phyloP scores from a whole-genome alignment of 371 early-diverging fungal species.

The Rhizopus delemar region DNA sequence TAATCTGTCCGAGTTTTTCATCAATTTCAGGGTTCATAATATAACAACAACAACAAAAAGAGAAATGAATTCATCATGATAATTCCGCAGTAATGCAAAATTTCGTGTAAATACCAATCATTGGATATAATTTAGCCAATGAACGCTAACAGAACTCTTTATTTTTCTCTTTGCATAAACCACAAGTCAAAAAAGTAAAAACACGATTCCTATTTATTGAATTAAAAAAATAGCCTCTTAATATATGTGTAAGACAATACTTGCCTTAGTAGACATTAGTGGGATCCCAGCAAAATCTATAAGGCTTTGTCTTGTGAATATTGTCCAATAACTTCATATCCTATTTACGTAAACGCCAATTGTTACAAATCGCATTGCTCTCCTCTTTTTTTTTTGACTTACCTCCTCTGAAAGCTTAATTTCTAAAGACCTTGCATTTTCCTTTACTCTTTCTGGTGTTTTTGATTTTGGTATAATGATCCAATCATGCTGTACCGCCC shows the following conservation, averaged over 20 bases:
- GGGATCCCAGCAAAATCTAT: constrained; percentile 80
- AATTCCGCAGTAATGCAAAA: constrained; percentile 16
- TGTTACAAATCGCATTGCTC: neutral
- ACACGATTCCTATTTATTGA: too few relatives aligned
- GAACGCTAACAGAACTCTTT: too few relatives aligned
- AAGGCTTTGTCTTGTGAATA: constrained; percentile 32
- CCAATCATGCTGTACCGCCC: constrained; percentile 72
- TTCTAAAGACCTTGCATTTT: constrained; percentile 54
- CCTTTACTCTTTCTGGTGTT: constrained; percentile 45
- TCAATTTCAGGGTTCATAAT: constrained; percentile 32
- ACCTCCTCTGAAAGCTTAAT: constrained; percentile 51
- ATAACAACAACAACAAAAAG: constrained; percentile 2
- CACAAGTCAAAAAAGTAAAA: too few relatives aligned
- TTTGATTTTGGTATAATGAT: constrained; percentile 73
- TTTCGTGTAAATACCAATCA: too few relatives aligned
- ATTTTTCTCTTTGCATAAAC: too few relatives aligned
- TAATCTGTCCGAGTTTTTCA: constrained; percentile 22
- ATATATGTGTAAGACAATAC: neutral
- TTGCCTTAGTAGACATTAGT: constrained; percentile 8
- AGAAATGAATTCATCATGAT: constrained; percentile 3
- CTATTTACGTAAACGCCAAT: constrained; percentile 26
- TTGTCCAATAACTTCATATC: constrained; percentile 60
- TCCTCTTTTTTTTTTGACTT: constrained; percentile 10
- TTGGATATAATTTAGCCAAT: too few relatives aligned
- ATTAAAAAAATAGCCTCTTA: too few relatives aligned